phyloP scores from a whole-genome alignment of 257 asterid genomes.

The Plectranthus barbatus region DNA sequence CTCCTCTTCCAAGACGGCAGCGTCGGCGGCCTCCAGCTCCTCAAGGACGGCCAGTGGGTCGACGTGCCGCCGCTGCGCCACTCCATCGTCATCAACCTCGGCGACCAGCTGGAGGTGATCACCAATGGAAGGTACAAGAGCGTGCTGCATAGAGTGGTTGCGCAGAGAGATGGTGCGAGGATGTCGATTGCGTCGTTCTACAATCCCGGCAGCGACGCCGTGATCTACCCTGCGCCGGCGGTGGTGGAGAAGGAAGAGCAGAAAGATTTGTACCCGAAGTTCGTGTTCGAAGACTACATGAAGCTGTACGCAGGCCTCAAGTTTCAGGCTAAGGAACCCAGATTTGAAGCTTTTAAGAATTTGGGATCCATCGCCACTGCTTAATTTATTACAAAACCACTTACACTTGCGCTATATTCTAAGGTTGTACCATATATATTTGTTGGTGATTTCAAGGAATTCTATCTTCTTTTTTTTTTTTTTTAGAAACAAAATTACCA shows the following conservation, averaged over 20 bases:
- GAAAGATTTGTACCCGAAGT: conserved; percentile 46
- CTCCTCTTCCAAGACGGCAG: conserved; percentile 52
- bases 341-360: neutral
- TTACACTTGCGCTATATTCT: neutral
- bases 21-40: conserved; percentile 57
- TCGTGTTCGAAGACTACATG: conserved; percentile 75
- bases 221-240: conserved; percentile 21
- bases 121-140: conserved; percentile 60
- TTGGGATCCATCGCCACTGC: neutral
- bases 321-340: conserved; percentile 28
- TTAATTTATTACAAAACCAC: neutral
- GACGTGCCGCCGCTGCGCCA: conserved; percentile 55
- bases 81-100: conserved; percentile 50
- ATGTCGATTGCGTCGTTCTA: conserved; percentile 66
- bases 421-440: too few species aligned
- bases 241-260: conserved; percentile 34
- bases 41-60: conserved; percentile 49
- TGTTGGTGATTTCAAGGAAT: too few species aligned
- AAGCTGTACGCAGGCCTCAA: conserved; percentile 57
- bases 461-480: too few species aligned
- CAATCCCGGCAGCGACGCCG: conserved; percentile 41
- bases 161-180: conserved; percentile 40
- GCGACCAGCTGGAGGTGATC: conserved; percentile 60
- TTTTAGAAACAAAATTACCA: too few species aligned
- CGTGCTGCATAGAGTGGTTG: conserved; percentile 43